Percentiles rank a stretch among this genome's conserved stretches.
These are phyloP conservation scores for Carex scoparia DNA, from an alignment of 176 grass and related monocot species.

Conservation along the genomic window DNA sequence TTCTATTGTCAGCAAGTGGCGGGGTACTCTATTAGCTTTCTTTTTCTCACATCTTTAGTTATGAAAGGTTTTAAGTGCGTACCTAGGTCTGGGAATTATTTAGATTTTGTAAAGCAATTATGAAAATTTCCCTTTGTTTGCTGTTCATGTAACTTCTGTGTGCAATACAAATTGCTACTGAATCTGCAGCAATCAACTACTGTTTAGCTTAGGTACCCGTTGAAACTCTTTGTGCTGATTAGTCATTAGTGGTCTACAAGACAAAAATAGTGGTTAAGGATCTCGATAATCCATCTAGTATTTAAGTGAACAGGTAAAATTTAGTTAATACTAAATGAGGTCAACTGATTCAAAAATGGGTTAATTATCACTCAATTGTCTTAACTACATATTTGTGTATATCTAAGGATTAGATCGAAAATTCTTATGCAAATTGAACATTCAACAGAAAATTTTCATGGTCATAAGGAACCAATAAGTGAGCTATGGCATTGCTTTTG, in stretches of 20 bases:
- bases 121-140: neutral
- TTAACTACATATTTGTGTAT: neutral
- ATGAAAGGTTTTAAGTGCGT: neutral
- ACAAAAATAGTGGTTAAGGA: neutral
- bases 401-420: neutral
- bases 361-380: neutral
- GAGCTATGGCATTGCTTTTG: neutral
- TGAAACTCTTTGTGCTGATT: neutral
- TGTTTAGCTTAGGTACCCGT: neutral
- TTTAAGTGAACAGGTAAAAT: neutral
- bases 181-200: neutral
- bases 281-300: neutral
- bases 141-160: neutral
- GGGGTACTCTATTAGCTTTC: constrained; percentile 40
- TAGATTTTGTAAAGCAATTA: neutral
- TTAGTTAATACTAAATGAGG: neutral
- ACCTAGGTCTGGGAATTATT: neutral
- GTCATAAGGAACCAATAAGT: neutral
- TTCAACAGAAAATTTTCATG: neutral
- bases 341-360: neutral
- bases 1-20: constrained; percentile 94
- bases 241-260: neutral
- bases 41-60: constrained; percentile 15
- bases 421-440: neutral
- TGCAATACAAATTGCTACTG: neutral